A percentile compares a stretch with the other conserved stretches of the same genome.
These are phyloP conservation scores for Fusarium proliferatum DNA, from an alignment of 2,329 filamentous ascomycete species.

Conservation along the genomic window DNA sequence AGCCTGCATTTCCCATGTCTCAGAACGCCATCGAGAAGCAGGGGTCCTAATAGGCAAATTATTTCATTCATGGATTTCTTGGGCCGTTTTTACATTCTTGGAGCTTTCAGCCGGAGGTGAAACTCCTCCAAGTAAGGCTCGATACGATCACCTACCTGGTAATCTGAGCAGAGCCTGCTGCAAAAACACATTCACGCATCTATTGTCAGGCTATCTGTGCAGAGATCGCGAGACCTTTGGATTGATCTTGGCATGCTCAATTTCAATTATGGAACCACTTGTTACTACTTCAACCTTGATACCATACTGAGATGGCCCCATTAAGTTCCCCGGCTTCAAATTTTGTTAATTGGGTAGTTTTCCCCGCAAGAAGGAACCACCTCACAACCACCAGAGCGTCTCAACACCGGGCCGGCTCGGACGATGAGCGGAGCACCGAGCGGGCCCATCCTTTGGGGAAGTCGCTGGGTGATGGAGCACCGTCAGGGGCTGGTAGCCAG, in stretches of 20 bases:
- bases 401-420: constrained; percentile 45
- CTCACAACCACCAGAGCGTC: constrained; percentile 21
- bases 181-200: neutral
- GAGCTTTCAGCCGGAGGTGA: neutral
- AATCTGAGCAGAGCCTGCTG: neutral
- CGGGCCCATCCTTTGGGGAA: constrained; percentile 26
- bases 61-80: constrained; percentile 2
- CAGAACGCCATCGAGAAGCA: constrained; percentile 27
- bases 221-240: neutral
- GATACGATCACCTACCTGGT: neutral
- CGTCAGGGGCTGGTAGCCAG: constrained; percentile 14
- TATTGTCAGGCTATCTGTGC: neutral
- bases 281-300: neutral
- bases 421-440: constrained; percentile 43
- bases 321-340: constrained; percentile 7
- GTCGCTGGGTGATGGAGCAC: constrained; percentile 26
- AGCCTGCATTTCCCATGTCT: constrained; percentile 30
- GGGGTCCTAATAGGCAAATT: constrained; percentile 9
- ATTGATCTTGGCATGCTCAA: neutral
- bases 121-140: neutral
- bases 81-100: constrained; percentile 10
- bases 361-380: constrained; percentile 24
- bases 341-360: constrained; percentile 24
- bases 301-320: constrained; percentile 18
- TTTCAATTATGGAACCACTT: constrained; percentile 1